phyloP scores from a whole-genome alignment of 2,329 filamentous ascomycete genomes.

The Emmonsia crescens region DNA sequence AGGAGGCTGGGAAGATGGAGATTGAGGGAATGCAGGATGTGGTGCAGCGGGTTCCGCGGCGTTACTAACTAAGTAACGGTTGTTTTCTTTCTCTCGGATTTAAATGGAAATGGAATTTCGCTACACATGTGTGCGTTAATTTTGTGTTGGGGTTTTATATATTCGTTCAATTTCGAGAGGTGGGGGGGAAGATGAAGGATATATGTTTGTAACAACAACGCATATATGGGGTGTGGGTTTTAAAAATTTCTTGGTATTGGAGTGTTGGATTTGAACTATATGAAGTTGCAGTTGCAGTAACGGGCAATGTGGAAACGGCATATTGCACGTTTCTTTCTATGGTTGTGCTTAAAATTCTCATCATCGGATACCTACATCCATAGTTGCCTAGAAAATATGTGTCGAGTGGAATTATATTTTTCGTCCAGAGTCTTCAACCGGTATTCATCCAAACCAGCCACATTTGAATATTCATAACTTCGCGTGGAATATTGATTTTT shows the following conservation, averaged over 20 bases:
- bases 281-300: too few species aligned
- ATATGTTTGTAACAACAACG: neutral
- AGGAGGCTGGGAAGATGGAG: conserved; percentile 23
- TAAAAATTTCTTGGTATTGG: neutral
- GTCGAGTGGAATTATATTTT: too few species aligned
- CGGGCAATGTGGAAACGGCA: too few species aligned
- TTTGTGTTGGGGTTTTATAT: neutral
- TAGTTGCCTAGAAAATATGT: too few species aligned
- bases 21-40: conserved; percentile 22
- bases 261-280: neutral
- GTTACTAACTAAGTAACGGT: conserved; percentile 19
- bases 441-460: too few species aligned
- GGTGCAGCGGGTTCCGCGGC: conserved; percentile 24
- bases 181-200: neutral
- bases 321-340: too few species aligned
- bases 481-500: too few species aligned
- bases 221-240: neutral
- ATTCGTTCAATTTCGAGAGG: neutral
- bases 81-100: neutral
- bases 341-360: too few species aligned
- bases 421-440: too few species aligned
- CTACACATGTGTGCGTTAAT: neutral
- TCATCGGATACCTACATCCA: too few species aligned
- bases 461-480: too few species aligned
- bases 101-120: neutral